These are phyloP conservation scores for Eucalyptus fibrosa DNA, from an alignment of 345 rosid species.

Conservation along the genomic window DNA sequence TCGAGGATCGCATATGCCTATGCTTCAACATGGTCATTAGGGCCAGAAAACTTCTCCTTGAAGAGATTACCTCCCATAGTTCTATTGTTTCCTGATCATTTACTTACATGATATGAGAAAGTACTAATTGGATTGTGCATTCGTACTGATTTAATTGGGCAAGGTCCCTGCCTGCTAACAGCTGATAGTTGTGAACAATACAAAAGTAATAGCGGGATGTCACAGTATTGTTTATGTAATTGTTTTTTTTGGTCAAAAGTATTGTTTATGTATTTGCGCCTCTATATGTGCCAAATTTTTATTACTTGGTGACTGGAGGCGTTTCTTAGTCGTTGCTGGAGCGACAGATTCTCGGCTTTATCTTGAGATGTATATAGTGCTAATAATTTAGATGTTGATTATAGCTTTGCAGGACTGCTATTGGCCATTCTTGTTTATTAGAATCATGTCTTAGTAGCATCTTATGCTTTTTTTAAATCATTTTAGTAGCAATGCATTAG, in stretches of 20 bases:
- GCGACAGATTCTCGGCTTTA: not conserved
- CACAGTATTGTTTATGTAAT: not conserved
- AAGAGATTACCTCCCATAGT: conserved; percentile 23
- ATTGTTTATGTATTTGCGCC: not conserved
- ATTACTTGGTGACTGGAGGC: not conserved
- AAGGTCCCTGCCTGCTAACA: too few species aligned
- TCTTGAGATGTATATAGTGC: not conserved
- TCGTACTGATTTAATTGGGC: too few species aligned
- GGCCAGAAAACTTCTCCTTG: conserved; percentile 38
- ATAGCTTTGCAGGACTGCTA: too few species aligned
- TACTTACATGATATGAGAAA: not conserved
- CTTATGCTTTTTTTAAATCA: too few species aligned
- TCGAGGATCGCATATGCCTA: conserved; percentile 52
- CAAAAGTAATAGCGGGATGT: not conserved
- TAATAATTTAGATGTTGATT: not conserved
- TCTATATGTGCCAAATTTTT: not conserved
- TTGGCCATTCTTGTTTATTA: too few species aligned
- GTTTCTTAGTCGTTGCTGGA: not conserved
- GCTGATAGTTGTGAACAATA: not conserved
- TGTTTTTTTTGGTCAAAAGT: too few species aligned
- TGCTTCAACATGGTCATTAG: conserved; percentile 49
- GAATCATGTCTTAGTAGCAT: too few species aligned
- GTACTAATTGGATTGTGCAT: too few species aligned
- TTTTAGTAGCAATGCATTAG: too few species aligned
- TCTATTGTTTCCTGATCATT: not conserved